Conservation (phyloP, 106 monocot species). For the Posidonia australis region DNA sequence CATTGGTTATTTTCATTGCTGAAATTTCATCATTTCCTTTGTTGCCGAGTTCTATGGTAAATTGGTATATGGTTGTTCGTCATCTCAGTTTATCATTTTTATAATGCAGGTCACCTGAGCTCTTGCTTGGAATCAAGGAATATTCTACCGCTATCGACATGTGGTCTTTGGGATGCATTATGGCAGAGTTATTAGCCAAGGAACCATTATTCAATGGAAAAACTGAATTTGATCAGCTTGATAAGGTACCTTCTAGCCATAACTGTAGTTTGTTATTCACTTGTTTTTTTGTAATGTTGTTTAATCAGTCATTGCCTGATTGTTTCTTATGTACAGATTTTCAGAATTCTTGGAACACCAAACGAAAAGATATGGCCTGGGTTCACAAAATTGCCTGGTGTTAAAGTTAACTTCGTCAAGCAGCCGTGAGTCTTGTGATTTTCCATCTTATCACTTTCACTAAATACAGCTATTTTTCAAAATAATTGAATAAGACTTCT, state of each 20-base stretch:
- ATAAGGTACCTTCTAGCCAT: slow-evolving; percentile 40
- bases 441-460: background rate
- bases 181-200: slow-evolving; percentile 85
- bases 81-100: slow-evolving; percentile 7
- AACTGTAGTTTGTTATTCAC: background rate
- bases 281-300: background rate
- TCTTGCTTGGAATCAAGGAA: slow-evolving; percentile 70
- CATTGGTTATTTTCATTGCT: background rate
- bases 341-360: slow-evolving; percentile 73
- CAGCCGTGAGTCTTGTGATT: slow-evolving; percentile 52
- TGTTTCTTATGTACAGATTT: slow-evolving; percentile 40
- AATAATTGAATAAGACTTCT: slow-evolving; percentile 8
- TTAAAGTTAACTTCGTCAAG: slow-evolving; percentile 51
- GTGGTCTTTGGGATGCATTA: slow-evolving; percentile 94
- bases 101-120: slow-evolving; percentile 66
- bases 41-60: no score
- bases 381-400: slow-evolving; percentile 47
- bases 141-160: slow-evolving; percentile 91
- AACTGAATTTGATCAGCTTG: slow-evolving; percentile 76
- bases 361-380: slow-evolving; percentile 88
- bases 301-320: background rate
- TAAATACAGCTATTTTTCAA: background rate
- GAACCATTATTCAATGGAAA: slow-evolving; percentile 76
- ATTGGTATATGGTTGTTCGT: background rate
- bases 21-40: background rate